These are phyloP conservation scores for Euphorbia tirucalli DNA, from an alignment of 345 rosid species.

Conservation along the genomic window DNA sequence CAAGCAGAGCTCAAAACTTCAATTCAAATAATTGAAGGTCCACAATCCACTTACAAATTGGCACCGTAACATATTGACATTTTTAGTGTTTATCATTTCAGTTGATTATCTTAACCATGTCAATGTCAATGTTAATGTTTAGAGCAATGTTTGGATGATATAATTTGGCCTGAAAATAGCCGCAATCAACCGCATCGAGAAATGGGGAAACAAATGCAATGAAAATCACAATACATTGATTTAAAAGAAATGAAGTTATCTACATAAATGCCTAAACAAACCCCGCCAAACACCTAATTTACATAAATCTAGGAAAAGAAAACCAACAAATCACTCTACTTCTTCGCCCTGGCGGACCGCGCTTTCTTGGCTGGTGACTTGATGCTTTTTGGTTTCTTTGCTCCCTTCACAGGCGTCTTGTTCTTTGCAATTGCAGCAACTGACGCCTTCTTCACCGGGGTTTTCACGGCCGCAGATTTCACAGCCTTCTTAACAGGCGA, in stretches of 20 bases:
- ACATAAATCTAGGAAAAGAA: not conserved
- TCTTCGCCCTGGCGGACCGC: not conserved
- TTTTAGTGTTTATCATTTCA: too few species aligned
- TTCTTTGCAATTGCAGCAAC: not conserved
- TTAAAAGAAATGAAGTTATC: not conserved
- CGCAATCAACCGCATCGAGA: too few species aligned
- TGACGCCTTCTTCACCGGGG: slow-evolving; percentile 1
- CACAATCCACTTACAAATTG: not conserved
- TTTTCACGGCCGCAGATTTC: not conserved
- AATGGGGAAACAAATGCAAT: not conserved
- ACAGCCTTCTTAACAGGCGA: not conserved
- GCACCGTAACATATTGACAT: too few species aligned
- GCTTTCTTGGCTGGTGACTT: slow-evolving; percentile 20
- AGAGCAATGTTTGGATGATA: not conserved
- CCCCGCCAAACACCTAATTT: not conserved
- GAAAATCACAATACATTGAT: not conserved
- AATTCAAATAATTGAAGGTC: slow-evolving; percentile 45
- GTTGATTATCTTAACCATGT: not conserved
- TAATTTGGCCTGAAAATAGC: not conserved
- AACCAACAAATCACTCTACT: not conserved
- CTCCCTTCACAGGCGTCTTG: slow-evolving; percentile 12
- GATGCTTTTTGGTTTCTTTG: slow-evolving; percentile 16
- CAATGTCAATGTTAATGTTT: not conserved
- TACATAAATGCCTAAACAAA: not conserved
- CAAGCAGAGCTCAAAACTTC: slow-evolving; percentile 42